Percentiles rank a stretch among this genome's conserved stretches.
These are phyloP conservation scores for Saussurea involucrata DNA, from an alignment of 129 eudicot species.

Conservation along the genomic window DNA sequence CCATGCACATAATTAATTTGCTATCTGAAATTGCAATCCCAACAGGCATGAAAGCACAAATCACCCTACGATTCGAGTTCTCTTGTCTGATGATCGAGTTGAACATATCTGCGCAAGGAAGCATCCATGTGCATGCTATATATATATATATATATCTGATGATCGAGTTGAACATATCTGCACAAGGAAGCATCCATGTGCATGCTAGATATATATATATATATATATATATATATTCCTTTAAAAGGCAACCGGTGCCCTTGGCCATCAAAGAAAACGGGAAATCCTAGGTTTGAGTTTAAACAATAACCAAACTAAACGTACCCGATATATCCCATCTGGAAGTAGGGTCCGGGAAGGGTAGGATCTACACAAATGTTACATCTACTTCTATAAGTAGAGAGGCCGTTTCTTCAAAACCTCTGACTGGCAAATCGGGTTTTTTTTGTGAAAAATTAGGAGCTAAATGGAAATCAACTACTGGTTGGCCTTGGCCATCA, in stretches of 20 bases:
- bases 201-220: no score
- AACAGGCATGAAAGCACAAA: slow-evolving; percentile 8
- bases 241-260: not conserved
- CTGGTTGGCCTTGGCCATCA: no score
- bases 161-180: not conserved
- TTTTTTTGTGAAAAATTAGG: no score
- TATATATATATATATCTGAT: no score
- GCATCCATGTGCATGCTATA: not conserved
- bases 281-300: not conserved
- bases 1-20: slow-evolving; percentile 19
- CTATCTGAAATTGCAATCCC: slow-evolving; percentile 13
- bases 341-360: no score
- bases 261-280: not conserved
- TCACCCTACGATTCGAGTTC: not conserved
- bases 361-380: no score
- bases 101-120: not conserved
- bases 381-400: no score
- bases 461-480: no score
- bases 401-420: no score
- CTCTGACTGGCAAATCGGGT: no score
- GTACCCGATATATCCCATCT: not conserved
- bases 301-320: not conserved
- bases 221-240: not conserved
- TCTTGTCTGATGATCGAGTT: not conserved
- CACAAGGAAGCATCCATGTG: not conserved